These are phyloP conservation scores for Teratosphaeria zuluensis DNA, from an alignment of 2,329 filamentous ascomycete genomes.

Conservation along the genomic window DNA sequence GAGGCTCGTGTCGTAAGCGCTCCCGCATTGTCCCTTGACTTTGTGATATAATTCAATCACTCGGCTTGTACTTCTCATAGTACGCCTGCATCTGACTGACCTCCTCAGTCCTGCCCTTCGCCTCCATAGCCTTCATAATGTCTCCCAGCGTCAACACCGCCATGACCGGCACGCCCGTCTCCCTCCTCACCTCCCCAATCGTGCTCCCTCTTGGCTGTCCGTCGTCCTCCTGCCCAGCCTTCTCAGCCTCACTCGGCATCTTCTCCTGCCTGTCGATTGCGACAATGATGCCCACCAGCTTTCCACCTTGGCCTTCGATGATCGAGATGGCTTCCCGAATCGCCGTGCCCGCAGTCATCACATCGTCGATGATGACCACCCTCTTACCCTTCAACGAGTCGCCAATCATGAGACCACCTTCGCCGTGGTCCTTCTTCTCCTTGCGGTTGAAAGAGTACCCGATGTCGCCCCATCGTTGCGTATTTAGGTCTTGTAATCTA, in stretches of 20 bases:
- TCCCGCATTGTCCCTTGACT: no score
- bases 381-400: constrained; percentile 74
- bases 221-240: constrained; percentile 46
- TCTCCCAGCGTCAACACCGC: constrained; percentile 78
- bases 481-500: constrained; percentile 62
- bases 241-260: constrained; percentile 46
- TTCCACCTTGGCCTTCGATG: constrained; percentile 75
- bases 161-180: constrained; percentile 74
- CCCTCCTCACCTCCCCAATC: constrained; percentile 73
- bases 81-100: constrained; percentile 60
- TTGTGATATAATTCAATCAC: constrained; percentile 11
- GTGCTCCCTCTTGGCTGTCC: constrained; percentile 64
- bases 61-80: constrained; percentile 36
- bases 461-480: constrained; percentile 54
- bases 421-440: constrained; percentile 91
- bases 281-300: constrained; percentile 77
- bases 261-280: constrained; percentile 83
- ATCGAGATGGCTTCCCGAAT: constrained; percentile 87
- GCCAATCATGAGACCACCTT: constrained; percentile 88
- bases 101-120: constrained; percentile 36
- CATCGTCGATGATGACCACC: constrained; percentile 88
- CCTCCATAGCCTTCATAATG: constrained; percentile 45
- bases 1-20: no score
- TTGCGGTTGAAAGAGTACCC: constrained; percentile 93
- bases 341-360: constrained; percentile 90